Conservation (phyloP, 768 basidiomycete genomes). For the Rhizopogon sp. region DNA sequence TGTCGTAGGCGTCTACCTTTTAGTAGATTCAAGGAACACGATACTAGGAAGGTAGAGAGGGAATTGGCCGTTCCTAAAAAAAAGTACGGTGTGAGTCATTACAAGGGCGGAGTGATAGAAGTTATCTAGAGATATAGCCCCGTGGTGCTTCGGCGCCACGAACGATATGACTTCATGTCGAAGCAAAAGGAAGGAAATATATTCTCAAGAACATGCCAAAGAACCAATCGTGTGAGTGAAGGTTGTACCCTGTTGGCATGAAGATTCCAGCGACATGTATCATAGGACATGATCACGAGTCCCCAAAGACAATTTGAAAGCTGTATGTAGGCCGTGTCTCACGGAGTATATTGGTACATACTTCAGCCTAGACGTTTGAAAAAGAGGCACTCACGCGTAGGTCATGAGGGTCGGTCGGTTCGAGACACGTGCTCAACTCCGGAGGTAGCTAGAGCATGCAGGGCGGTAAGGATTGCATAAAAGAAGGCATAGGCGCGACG, state of each 20-base stretch:
- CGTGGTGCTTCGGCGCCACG: conserved; percentile 1
- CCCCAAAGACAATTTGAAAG: neutral
- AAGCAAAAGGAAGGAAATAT: neutral
- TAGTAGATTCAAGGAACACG: neutral
- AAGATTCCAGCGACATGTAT: neutral
- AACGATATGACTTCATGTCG: conserved; percentile 4
- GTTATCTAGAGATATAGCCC: neutral
- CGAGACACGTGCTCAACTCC: neutral
- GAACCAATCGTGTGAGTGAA: neutral
- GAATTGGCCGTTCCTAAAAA: neutral
- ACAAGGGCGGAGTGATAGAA: neutral
- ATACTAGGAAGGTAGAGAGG: neutral
- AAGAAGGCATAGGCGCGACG: conserved; percentile 1
- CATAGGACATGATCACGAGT: neutral
- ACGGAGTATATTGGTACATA: conserved; percentile 2
- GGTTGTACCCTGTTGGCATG: neutral
- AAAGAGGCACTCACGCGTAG: neutral
- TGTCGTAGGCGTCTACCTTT: neutral
- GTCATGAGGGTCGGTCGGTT: neutral
- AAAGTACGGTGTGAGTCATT: neutral
- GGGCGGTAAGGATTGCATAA: neutral
- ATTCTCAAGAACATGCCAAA: neutral
- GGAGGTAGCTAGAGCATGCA: neutral
- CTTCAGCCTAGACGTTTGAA: neutral
- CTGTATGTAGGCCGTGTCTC: neutral